Percentiles rank a stretch among this genome's conserved stretches.
These are phyloP conservation scores for Ceratobasidium sp. DNA, from an alignment of 1,284 basidiomycete species.

Conservation along the genomic window DNA sequence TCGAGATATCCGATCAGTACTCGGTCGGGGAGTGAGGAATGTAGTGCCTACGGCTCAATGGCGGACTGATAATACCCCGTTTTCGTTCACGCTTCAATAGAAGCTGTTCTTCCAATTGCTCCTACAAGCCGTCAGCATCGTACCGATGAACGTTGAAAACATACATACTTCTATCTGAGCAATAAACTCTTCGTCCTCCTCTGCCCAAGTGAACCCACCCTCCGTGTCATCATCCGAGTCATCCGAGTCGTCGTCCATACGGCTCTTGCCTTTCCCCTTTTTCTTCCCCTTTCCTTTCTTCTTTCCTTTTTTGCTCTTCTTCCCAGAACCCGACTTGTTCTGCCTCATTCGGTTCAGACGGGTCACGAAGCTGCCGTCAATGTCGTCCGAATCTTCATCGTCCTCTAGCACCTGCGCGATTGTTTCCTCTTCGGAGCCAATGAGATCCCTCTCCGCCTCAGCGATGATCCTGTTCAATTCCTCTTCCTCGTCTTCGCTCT, in stretches of 20 bases:
- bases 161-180: slow-evolving; percentile 62
- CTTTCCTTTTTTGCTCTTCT: slow-evolving; percentile 12
- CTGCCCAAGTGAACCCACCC: slow-evolving; percentile 56
- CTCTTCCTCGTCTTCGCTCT: slow-evolving; percentile 47
- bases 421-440: slow-evolving; percentile 42
- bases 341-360: slow-evolving; percentile 31
- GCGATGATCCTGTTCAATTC: slow-evolving; percentile 53
- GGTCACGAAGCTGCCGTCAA: slow-evolving; percentile 37
- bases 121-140: slow-evolving; percentile 56
- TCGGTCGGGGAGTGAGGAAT: slow-evolving; percentile 43
- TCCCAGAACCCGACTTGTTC: not conserved
- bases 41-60: slow-evolving; percentile 59
- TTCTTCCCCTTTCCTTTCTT: slow-evolving; percentile 29
- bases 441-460: slow-evolving; percentile 41
- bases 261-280: slow-evolving; percentile 30
- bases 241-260: slow-evolving; percentile 40
- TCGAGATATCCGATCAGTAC: slow-evolving; percentile 40
- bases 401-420: slow-evolving; percentile 38
- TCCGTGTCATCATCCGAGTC: slow-evolving; percentile 48
- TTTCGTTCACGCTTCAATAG: slow-evolving; percentile 54
- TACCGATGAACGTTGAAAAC: not conserved
- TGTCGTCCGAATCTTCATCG: slow-evolving; percentile 49
- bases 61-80: slow-evolving; percentile 57
- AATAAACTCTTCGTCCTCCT: slow-evolving; percentile 69
- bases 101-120: slow-evolving; percentile 48